phyloP scores from a whole-genome alignment of 139 green algal species.

The Deuterostichococcus epilithicus region DNA sequence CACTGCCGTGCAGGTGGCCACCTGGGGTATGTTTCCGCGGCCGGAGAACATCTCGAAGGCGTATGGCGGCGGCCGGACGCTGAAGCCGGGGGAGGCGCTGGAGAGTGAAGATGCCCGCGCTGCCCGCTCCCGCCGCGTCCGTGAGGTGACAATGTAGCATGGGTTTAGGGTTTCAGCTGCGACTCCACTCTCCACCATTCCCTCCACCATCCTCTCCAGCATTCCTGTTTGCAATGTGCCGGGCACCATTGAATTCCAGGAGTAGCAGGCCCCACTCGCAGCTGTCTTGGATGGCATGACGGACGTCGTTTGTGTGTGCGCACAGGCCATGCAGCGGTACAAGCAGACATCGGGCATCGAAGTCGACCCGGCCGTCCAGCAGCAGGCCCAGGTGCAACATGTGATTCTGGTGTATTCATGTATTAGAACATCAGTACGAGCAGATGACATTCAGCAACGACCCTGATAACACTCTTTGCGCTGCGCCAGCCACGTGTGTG shows the following conservation, averaged over 20 bases:
- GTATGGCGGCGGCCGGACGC: slow-evolving; percentile 56
- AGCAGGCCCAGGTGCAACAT: neutral
- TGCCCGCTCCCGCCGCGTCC: neutral
- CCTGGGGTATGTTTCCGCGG: slow-evolving; percentile 82
- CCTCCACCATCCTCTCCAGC: too few relatives aligned
- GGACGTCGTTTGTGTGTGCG: neutral
- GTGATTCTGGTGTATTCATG: too few relatives aligned
- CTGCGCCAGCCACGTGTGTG: neutral
- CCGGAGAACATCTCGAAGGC: slow-evolving; percentile 72
- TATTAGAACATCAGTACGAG: too few relatives aligned
- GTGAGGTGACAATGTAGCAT: neutral
- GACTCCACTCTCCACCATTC: too few relatives aligned
- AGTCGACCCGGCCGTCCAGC: neutral
- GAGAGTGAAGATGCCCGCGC: neutral
- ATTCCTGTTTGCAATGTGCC: too few relatives aligned
- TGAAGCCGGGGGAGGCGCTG: slow-evolving; percentile 64
- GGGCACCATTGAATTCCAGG: too few relatives aligned
- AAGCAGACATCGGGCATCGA: neutral
- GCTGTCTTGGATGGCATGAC: neutral
- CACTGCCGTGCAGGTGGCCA: slow-evolving; percentile 42
- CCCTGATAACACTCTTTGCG: neutral
- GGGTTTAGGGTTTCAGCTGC: too few relatives aligned
- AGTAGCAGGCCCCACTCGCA: neutral
- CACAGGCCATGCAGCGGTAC: neutral
- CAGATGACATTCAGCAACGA: too few relatives aligned